A percentile compares a stretch with the other conserved stretches of the same genome.
Conservation (phyloP, 164 flowering plant species). For the Annona squamosa region DNA sequence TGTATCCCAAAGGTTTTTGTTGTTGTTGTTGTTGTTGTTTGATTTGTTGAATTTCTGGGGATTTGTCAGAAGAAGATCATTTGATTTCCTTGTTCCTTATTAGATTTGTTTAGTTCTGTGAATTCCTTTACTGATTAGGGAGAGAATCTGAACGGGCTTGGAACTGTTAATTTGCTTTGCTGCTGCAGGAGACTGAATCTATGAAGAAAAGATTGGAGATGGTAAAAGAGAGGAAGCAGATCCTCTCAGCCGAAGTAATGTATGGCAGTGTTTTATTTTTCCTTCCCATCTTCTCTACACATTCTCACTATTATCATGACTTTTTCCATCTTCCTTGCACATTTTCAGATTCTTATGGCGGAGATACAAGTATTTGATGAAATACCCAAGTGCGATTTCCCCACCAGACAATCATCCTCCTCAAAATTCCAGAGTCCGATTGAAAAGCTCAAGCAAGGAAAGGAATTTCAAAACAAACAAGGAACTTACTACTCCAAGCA, state of each 20-base stretch:
- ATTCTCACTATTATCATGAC: not conserved
- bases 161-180: not conserved
- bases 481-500: constrained; percentile 12
- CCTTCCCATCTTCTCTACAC: not conserved
- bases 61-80: not conserved
- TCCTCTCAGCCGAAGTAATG: constrained; percentile 70
- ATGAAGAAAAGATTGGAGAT: constrained; percentile 36
- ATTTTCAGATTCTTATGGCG: constrained; percentile 49
- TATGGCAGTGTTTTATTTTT: constrained; percentile 17
- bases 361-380: constrained; percentile 34
- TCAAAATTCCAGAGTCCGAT: constrained; percentile 5
- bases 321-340: not conserved
- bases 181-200: constrained; percentile 52
- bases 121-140: not conserved
- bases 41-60: not conserved
- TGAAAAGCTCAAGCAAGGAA: constrained; percentile 4
- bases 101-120: not conserved
- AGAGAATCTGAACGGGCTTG: no score
- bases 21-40: no score
- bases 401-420: constrained; percentile 13
- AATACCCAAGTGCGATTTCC: constrained; percentile 18
- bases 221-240: constrained; percentile 36
- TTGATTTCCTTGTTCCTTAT: no score
- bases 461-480: constrained; percentile 8
- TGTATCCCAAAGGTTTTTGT: no score